These are phyloP conservation scores for Coemansia sp. DNA, from an alignment of 192 early-diverging fungal species.

Conservation along the genomic window DNA sequence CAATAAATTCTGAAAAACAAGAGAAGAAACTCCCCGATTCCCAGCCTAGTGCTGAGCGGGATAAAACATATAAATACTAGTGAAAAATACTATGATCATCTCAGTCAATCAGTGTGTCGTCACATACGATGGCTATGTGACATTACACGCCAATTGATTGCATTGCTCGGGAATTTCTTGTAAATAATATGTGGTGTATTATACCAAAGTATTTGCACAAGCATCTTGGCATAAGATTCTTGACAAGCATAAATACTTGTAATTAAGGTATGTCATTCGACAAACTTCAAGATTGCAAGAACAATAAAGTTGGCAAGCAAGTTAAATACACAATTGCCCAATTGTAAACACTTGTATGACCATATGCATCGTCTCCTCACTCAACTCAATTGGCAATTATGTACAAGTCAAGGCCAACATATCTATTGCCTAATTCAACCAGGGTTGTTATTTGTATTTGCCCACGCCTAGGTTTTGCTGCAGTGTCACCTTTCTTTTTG, in stretches of 20 bases:
- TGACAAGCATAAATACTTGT: not conserved
- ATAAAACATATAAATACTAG: too few relatives aligned
- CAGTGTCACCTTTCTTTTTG: not conserved
- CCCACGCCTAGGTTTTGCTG: not conserved
- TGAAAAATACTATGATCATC: too few relatives aligned
- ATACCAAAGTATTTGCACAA: not conserved
- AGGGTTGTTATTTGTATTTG: not conserved
- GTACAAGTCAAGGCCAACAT: not conserved
- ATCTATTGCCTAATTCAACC: not conserved
- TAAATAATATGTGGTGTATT: not conserved
- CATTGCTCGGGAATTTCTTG: not conserved
- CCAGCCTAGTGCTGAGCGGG: too few relatives aligned
- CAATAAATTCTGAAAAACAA: too few relatives aligned
- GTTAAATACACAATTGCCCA: not conserved
- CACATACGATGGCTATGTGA: too few relatives aligned
- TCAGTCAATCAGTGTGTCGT: too few relatives aligned
- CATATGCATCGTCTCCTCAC: not conserved
- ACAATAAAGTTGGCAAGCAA: not conserved
- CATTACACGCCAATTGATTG: not conserved
- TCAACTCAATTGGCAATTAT: constrained; percentile 3
- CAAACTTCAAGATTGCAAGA: not conserved
- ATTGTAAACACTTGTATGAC: not conserved
- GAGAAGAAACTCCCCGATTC: too few relatives aligned
- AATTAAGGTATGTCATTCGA: not conserved
- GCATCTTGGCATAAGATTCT: not conserved